Conservation (phyloP, 345 rosid species). For the Aquilaria malaccensis region DNA sequence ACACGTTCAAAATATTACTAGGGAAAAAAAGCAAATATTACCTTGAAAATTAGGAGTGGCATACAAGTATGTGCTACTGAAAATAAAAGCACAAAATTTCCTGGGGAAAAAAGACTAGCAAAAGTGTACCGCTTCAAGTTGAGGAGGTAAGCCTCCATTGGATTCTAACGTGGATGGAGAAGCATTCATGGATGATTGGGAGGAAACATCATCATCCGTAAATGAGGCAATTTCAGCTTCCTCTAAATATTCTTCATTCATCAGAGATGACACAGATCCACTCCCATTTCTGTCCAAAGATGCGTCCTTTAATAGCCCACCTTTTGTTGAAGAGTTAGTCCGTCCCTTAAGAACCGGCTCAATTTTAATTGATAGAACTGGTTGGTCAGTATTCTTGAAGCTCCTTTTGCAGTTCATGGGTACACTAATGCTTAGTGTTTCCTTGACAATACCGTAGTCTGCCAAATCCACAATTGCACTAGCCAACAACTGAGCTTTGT, state of each 20-base stretch:
- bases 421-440: slow-evolving; percentile 37
- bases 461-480: slow-evolving; percentile 73
- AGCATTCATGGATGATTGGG: slow-evolving; percentile 61
- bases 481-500: slow-evolving; percentile 72
- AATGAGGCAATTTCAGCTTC: slow-evolving; percentile 71
- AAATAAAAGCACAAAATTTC: no score
- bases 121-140: slow-evolving; percentile 37
- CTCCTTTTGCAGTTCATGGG: slow-evolving; percentile 73
- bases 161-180: slow-evolving; percentile 40
- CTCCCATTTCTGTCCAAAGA: slow-evolving; percentile 33
- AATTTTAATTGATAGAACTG: slow-evolving; percentile 53
- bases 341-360: slow-evolving; percentile 42
- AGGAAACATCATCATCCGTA: slow-evolving; percentile 75
- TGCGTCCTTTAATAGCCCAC: slow-evolving; percentile 30
- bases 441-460: slow-evolving; percentile 59
- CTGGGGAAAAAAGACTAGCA: not conserved
- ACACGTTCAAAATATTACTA: no score
- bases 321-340: slow-evolving; percentile 32
- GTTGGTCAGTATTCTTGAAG: slow-evolving; percentile 65
- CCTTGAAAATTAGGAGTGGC: no score
- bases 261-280: slow-evolving; percentile 68
- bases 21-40: no score
- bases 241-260: slow-evolving; percentile 73
- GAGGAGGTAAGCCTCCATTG: slow-evolving; percentile 40
- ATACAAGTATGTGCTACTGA: no score